These are phyloP conservation scores for Phialophora expanda DNA, from an alignment of 2,329 filamentous ascomycete species.

Conservation along the genomic window DNA sequence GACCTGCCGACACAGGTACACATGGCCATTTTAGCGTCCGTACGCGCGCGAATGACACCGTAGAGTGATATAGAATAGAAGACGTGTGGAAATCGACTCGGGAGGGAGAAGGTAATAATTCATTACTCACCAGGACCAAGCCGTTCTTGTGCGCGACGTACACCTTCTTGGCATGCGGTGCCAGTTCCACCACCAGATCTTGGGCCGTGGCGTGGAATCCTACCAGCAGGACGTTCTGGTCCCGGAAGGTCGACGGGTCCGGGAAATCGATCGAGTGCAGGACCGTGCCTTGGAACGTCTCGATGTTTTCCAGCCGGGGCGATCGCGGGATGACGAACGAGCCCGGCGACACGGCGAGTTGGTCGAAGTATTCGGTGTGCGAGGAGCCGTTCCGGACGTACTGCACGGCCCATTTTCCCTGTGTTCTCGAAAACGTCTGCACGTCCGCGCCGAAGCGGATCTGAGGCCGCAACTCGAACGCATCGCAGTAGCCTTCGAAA, in stretches of 20 bases:
- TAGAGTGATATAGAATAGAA: neutral
- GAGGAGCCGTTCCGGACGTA: constrained; percentile 39
- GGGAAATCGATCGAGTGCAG: constrained; percentile 49
- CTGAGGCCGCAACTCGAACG: constrained; percentile 47
- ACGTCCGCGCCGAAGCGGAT: constrained; percentile 46
- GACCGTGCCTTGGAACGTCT: constrained; percentile 48
- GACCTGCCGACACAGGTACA: neutral
- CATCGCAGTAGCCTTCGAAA: constrained; percentile 50
- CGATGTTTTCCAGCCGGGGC: constrained; percentile 46
- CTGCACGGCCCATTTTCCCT: constrained; percentile 46
- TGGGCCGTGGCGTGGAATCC: constrained; percentile 40
- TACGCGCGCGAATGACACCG: neutral
- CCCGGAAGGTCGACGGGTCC: constrained; percentile 16
- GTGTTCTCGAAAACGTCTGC: constrained; percentile 41
- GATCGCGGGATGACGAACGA: constrained; percentile 46
- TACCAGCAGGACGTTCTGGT: constrained; percentile 36
- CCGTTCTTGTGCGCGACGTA: constrained; percentile 36
- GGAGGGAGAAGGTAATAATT: neutral
- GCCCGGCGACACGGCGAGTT: constrained; percentile 47
- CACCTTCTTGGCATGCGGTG: constrained; percentile 32
- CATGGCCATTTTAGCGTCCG: neutral
- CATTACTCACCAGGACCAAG: constrained; percentile 45
- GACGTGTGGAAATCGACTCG: neutral
- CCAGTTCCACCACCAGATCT: constrained; percentile 36
- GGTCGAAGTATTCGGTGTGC: constrained; percentile 46